These are phyloP conservation scores for Cairneyella variabilis DNA, from an alignment of 495 filamentous ascomycete species.

Conservation along the genomic window DNA sequence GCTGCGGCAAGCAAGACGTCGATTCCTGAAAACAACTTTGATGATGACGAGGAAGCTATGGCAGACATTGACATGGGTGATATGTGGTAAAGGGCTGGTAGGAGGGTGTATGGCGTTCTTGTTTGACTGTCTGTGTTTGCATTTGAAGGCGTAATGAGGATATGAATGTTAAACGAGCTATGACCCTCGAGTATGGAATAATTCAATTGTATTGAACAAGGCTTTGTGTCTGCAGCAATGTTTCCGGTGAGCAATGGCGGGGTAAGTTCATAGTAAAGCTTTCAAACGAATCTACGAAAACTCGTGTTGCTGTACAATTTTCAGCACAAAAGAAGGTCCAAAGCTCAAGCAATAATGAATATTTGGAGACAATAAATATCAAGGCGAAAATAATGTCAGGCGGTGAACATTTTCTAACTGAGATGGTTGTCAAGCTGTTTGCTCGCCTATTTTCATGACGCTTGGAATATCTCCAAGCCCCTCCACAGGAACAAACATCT, in stretches of 20 bases:
- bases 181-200: not conserved
- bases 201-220: not conserved
- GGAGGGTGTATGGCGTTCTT: not conserved
- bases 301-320: too few relatives aligned
- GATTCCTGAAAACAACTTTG: conserved; percentile 6
- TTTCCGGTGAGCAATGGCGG: too few relatives aligned
- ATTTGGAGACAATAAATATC: too few relatives aligned
- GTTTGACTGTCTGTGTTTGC: not conserved
- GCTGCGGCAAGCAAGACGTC: conserved; percentile 1
- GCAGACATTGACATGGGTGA: conserved; percentile 62
- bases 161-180: not conserved
- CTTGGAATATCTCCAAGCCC: too few relatives aligned
- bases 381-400: too few relatives aligned
- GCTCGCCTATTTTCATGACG: conserved; percentile 2
- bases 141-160: not conserved
- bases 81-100: conserved; percentile 59
- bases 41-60: conserved; percentile 41
- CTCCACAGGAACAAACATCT: too few relatives aligned
- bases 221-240: not conserved
- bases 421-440: too few relatives aligned
- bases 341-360: too few relatives aligned
- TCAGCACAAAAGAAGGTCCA: too few relatives aligned
- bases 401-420: too few relatives aligned
- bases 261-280: too few relatives aligned
- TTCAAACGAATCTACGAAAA: too few relatives aligned